phyloP scores from a whole-genome alignment of 78 protist species.

The Dictyostelium capitatum region DNA sequence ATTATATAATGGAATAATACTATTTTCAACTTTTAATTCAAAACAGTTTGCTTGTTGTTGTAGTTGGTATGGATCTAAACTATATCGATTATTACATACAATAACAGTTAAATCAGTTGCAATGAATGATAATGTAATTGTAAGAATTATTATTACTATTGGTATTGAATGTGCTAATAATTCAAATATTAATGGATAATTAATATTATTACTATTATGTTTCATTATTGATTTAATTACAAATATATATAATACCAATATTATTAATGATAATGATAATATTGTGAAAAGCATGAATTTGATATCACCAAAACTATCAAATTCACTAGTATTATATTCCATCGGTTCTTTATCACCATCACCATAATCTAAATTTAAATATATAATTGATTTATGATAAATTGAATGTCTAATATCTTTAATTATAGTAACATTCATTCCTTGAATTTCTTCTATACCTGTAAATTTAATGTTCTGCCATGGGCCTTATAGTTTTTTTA shows the following conservation, averaged over 20 bases:
- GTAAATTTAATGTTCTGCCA: constrained; percentile 4
- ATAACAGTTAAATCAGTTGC: background rate
- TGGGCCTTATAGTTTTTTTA: background rate
- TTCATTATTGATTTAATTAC: too few relatives aligned
- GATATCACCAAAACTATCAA: too few relatives aligned
- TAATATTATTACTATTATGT: too few relatives aligned
- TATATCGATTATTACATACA: background rate
- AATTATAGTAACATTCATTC: background rate
- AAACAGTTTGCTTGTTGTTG: background rate
- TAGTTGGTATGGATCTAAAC: background rate
- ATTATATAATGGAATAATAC: too few relatives aligned
- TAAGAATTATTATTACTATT: background rate
- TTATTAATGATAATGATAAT: too few relatives aligned
- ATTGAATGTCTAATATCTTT: constrained; percentile 2
- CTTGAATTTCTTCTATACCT: background rate
- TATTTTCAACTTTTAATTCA: background rate
- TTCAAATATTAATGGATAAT: background rate
- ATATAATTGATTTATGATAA: background rate
- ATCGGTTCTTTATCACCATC: too few relatives aligned
- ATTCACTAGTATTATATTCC: too few relatives aligned
- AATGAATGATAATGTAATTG: background rate
- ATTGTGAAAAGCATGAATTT: too few relatives aligned
- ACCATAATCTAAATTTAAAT: background rate
- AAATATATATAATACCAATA: too few relatives aligned
- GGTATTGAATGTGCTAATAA: background rate